These are phyloP conservation scores for Xerocomellus chrysenteron DNA, from an alignment of 768 basidiomycete species.

Conservation along the genomic window DNA sequence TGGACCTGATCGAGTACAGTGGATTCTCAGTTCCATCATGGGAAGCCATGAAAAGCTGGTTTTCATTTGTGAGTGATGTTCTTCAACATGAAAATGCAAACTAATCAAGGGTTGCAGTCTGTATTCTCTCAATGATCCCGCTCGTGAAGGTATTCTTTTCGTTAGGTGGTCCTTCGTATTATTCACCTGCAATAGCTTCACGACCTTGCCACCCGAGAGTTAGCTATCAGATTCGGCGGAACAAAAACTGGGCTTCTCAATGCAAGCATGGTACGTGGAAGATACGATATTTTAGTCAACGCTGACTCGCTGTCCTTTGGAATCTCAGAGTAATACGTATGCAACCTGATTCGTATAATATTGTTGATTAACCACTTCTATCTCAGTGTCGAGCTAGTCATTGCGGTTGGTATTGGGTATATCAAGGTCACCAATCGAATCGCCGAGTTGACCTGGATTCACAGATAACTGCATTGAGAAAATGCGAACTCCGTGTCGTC, in stretches of 20 bases:
- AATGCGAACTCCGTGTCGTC: conserved; percentile 80
- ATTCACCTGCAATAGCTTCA: conserved; percentile 51
- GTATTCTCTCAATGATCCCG: conserved; percentile 70
- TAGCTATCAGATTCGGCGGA: conserved; percentile 75
- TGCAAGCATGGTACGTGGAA: conserved; percentile 63
- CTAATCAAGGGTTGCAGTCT: conserved; percentile 42
- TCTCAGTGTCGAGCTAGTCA: conserved; percentile 59
- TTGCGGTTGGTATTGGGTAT: conserved; percentile 55
- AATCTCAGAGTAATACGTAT: conserved; percentile 62
- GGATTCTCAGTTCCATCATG: conserved; percentile 50
- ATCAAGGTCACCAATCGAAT: background rate
- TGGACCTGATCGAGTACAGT: conserved; percentile 39
- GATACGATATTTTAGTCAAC: background rate
- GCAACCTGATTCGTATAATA: conserved; percentile 25
- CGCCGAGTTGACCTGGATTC: background rate
- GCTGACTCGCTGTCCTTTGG: conserved; percentile 4
- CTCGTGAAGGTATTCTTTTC: conserved; percentile 59
- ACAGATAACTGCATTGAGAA: conserved; percentile 71
- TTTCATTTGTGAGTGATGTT: conserved; percentile 53
- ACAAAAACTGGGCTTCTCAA: conserved; percentile 77
- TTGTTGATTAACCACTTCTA: background rate
- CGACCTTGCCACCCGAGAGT: conserved; percentile 71
- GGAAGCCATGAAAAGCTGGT: conserved; percentile 51
- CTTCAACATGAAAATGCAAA: background rate
- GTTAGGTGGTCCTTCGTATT: background rate